Percentiles rank a stretch among this genome's conserved stretches.
These are phyloP conservation scores for Lachancea nothofagi DNA, from an alignment of 805 yeast species.

Conservation along the genomic window DNA sequence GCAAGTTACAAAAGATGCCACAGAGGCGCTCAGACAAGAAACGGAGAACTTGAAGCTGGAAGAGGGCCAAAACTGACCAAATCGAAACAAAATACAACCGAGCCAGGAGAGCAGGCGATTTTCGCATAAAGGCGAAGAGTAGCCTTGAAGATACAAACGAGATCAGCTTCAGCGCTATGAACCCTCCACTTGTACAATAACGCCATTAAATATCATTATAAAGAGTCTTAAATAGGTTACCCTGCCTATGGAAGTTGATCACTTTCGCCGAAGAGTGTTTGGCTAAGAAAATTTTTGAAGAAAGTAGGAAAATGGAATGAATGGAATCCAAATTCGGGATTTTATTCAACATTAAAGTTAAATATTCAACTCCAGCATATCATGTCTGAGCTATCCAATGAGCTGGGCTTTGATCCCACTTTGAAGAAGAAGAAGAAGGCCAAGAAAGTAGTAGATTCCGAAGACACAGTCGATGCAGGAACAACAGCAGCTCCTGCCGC, in stretches of 20 bases:
- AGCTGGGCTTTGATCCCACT: conserved; percentile 64
- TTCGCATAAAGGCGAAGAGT: no score
- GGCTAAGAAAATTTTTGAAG: conserved; percentile 4
- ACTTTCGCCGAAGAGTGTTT: background rate
- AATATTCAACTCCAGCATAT: background rate
- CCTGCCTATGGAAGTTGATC: no score
- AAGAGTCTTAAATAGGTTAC: background rate
- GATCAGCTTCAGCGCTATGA: no score
- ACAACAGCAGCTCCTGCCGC: conserved; percentile 41
- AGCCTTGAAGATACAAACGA: no score
- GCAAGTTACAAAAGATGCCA: conserved; percentile 43
- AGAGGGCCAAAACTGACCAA: background rate
- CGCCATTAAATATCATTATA: no score
- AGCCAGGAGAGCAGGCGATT: no score
- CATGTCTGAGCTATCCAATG: conserved; percentile 33
- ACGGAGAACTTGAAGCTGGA: conserved; percentile 21
- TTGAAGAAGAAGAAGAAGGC: conserved; percentile 77
- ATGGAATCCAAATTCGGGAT: no score
- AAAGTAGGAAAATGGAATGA: no score
- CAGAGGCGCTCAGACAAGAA: conserved; percentile 34
- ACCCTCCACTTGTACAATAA: no score
- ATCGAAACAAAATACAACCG: no score
- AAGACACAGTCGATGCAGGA: conserved; percentile 30
- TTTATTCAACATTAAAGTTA: background rate
- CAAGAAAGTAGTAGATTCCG: conserved; percentile 37